phyloP scores from a whole-genome alignment of 2,329 filamentous ascomycete species.

The Pseudogymnoascus sp. region DNA sequence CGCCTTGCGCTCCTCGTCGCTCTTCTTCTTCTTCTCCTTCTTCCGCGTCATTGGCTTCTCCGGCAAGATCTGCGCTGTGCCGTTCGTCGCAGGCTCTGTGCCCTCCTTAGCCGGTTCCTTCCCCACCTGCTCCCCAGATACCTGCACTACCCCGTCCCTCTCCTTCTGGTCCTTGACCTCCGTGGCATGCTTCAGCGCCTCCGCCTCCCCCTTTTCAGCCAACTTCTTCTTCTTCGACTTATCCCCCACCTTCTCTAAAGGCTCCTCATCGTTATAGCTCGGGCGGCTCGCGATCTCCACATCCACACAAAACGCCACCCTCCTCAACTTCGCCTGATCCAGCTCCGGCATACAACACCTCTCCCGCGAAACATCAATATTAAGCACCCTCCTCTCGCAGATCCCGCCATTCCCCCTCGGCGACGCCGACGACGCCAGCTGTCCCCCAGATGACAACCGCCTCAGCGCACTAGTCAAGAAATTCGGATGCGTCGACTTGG shows the following conservation, averaged over 20 bases:
- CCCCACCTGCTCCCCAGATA: slow-evolving; percentile 32
- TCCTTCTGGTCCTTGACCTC: slow-evolving; percentile 51
- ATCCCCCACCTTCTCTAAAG: slow-evolving; percentile 38
- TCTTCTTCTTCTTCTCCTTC: slow-evolving; percentile 93
- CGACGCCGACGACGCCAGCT: slow-evolving; percentile 13
- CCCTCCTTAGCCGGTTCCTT: slow-evolving; percentile 33
- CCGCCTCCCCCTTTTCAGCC: slow-evolving; percentile 64
- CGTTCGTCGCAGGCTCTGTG: slow-evolving; percentile 24
- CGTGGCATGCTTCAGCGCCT: slow-evolving; percentile 61
- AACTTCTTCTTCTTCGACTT: slow-evolving; percentile 55
- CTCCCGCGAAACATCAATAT: slow-evolving; percentile 72
- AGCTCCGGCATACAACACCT: slow-evolving; percentile 73
- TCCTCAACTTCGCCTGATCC: slow-evolving; percentile 68
- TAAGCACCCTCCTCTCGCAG: slow-evolving; percentile 74
- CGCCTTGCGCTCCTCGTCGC: slow-evolving; percentile 85
- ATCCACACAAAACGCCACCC: slow-evolving; percentile 93
- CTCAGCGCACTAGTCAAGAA: slow-evolving; percentile 77
- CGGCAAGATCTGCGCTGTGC: slow-evolving; percentile 10
- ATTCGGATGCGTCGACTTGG: slow-evolving; percentile 57
- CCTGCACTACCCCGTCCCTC: slow-evolving; percentile 35
- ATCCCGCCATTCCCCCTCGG: slow-evolving; percentile 45
- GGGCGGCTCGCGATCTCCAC: slow-evolving; percentile 91
- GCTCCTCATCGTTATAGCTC: slow-evolving; percentile 52
- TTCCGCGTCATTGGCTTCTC: slow-evolving; percentile 51
- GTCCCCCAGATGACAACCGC: slow-evolving; percentile 58